Base-by-base conservation (phyloP, 2,329 filamentous ascomycete genomes). In the Zasmidium citrigriseum region DNA sequence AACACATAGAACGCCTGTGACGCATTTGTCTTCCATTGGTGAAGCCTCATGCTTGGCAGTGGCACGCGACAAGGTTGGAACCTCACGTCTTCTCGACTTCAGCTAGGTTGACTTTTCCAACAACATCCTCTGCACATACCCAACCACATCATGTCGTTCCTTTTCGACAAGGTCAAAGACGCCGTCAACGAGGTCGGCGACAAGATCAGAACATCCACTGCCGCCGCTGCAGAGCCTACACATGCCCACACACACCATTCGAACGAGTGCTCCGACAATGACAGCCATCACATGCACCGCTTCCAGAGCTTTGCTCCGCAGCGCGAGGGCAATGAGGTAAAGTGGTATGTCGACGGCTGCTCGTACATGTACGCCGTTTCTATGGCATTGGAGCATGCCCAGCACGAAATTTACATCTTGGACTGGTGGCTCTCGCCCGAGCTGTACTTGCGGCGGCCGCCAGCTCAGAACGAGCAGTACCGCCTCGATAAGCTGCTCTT, bases 311-410 rank as follows among this genome's bases (percentile, higher is more conserved):
- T 96, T 77, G 89, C 89, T 1, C 86, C 89, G 1, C 83, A 87
- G 68, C 83, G 89, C 20, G 83, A 84, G 27, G 88, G 89, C 57
- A 88, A 91, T 69, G 79, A 86, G 63, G 86, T 85, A 62, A 96
- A 96, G 79, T 96, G 91, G 90, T 93, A 89, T 74, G 89, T 95
- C 18, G 90, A 95, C 70, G 91, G 89, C 5, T 90, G 88, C 71
- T 86, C 86, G 9, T 95, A 96, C 72, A 92, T 96, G 78, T 92
- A 87, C 82, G 91, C 92, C 14, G 89, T 96, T 1, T 91, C 88
- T 24, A 80, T 88, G 62, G 91, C 92, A 1, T 77, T 96, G 52
- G 89, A 95, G 76, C 86, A 84, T 68, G 91, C 91, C 2, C 82
- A 80, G 63, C 86, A 93, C 66, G 89, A 84, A 45, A 89, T 96